These are phyloP conservation scores for Acacia confusa DNA, from an alignment of 306 rosid species.

Conservation along the genomic window DNA sequence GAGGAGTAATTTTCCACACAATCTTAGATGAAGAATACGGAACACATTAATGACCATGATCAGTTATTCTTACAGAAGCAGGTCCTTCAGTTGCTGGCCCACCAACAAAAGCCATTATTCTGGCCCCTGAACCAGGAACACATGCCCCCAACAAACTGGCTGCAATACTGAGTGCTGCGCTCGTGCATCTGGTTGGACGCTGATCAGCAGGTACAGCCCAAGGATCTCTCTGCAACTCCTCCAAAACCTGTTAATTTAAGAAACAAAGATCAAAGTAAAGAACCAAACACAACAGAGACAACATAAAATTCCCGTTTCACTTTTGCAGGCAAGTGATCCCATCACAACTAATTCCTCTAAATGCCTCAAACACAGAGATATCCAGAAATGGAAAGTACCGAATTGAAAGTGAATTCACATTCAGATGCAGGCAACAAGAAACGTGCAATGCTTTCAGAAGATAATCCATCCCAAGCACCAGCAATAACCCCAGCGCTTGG, in stretches of 20 bases:
- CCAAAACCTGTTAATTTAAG: constrained; percentile 59
- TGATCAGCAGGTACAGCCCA: constrained; percentile 84
- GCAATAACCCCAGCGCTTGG: constrained; percentile 84
- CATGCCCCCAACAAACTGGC: constrained; percentile 95
- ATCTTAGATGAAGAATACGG: neutral
- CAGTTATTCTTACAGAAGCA: constrained; percentile 73
- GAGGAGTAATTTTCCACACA: neutral
- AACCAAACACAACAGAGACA: neutral
- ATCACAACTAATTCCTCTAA: neutral
- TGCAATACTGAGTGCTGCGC: constrained; percentile 78
- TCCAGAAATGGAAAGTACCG: constrained; percentile 46
- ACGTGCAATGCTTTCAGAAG: constrained; percentile 73
- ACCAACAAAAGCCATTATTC: constrained; percentile 91
- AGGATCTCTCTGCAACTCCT: constrained; percentile 97
- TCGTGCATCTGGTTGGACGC: constrained; percentile 83
- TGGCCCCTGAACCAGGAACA: constrained; percentile 93
- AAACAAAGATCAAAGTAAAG: neutral
- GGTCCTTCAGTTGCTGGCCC: constrained; percentile 97
- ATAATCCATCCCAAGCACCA: constrained; percentile 85
- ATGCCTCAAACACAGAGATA: neutral
- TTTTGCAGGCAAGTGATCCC: neutral
- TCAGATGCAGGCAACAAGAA: constrained; percentile 77
- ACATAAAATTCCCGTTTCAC: neutral
- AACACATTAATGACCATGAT: constrained; percentile 10
- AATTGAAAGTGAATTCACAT: constrained; percentile 80